Base-by-base conservation (phyloP, 495 filamentous ascomycete species). In the Daldinia childiae region DNA sequence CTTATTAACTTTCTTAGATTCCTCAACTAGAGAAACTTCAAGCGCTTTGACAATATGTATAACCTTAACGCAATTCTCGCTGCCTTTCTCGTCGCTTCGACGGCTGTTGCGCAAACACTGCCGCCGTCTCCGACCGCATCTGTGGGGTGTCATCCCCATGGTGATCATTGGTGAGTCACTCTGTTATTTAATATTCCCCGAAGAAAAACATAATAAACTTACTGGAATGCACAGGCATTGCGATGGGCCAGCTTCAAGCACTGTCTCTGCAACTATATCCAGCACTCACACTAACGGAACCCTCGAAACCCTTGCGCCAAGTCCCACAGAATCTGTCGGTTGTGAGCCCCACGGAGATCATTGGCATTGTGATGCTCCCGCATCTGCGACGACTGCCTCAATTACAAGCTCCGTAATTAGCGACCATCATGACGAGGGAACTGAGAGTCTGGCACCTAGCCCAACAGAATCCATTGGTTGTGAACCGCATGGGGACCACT, bases 291-390 rank as follows among this genome's bases (percentile, higher is more conserved):
- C 5, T 48, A 11, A 21, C 43, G 9, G 14, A 48, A 21, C 1
- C 63, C 36, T 58, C 57, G 41, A 12, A 32, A 71, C 61, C 36
- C 64, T 79, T 9, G 55, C 59, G 32, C 79, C 77, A 32, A 76
- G 70, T 56, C 79, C 77, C 3, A 80, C 79, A 12, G 79, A 75
- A 68, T 80, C 79, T 5, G 61, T 76, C 17, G 77, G 79, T 30
- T 80, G 80, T 51, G 62, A 75, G 15, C 39, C 79, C 3, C 79
- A 80, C 45, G 78, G 79, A 30, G 79, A 81, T 51, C 79, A 81
- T 62, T 81, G 77, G 79, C 78, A 81, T 55, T 81, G 79, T 65
- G 73, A 74, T 9, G 77, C 77, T 17, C 62, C 72, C 17, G 62
- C 66, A 19, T 55, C 52, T n/a, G n/a, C n/a, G 17, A 14, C 52